phyloP scores from a whole-genome alignment of 345 rosid genomes.

The Raphanus sativus region DNA sequence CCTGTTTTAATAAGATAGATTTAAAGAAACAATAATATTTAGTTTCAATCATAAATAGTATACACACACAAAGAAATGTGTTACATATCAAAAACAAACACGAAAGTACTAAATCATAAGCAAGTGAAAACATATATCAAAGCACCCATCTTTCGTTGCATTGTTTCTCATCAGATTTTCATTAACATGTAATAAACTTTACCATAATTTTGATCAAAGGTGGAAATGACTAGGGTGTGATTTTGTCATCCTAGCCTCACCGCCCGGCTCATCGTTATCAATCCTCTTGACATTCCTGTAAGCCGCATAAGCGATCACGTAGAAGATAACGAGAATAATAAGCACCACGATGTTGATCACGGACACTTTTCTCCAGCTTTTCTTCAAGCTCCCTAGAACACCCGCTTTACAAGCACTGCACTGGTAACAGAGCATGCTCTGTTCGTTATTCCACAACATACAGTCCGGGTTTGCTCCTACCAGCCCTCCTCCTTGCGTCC shows the following conservation, averaged over 20 bases:
- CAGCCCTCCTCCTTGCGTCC: conserved; percentile 54
- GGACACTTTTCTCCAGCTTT: conserved; percentile 96
- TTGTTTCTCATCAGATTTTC: neutral
- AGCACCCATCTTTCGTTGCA: neutral
- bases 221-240: conserved; percentile 70
- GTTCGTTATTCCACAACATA: conserved; percentile 73
- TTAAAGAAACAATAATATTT: neutral
- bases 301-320: conserved; percentile 78
- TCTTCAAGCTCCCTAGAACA: conserved; percentile 82
- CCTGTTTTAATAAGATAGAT: too few relatives aligned
- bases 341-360: conserved; percentile 77
- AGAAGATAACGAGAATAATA: conserved; percentile 73
- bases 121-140: conserved; percentile 11
- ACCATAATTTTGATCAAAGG: conserved; percentile 35
- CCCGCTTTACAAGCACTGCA: conserved; percentile 94
- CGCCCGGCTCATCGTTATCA: conserved; percentile 80
- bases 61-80: conserved; percentile 12
- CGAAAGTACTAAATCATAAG: conserved; percentile 10
- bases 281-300: conserved; percentile 81
- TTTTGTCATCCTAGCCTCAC: conserved; percentile 85
- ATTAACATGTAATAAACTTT: neutral
- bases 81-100: conserved; percentile 12
- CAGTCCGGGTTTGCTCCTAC: conserved; percentile 53
- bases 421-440: conserved; percentile 61
- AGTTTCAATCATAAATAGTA: conserved; percentile 2